Conservation (phyloP, 2,329 filamentous ascomycete genomes). For the Sporothrix curviconia region DNA sequence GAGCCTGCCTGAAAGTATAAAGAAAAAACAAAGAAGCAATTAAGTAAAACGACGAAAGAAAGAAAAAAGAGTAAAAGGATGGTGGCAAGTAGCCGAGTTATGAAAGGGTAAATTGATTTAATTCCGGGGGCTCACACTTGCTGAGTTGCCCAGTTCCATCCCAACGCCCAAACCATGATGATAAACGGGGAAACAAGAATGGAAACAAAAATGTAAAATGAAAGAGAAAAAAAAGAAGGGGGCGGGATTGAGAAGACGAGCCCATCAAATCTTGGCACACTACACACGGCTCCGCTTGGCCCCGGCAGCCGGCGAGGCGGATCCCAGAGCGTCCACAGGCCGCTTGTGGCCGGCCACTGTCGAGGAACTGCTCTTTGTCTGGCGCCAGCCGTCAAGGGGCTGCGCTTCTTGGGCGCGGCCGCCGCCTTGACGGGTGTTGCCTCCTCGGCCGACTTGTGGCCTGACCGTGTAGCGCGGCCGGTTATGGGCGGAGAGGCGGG, state of each 20-base stretch:
- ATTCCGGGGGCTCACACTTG: not conserved
- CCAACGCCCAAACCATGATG: conserved; percentile 2
- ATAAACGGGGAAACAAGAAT: too few species aligned
- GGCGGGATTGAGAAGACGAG: not conserved
- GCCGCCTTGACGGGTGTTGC: conserved; percentile 34
- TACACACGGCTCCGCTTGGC: conserved; percentile 34
- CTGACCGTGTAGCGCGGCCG: conserved; percentile 50
- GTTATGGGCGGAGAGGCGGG: conserved; percentile 59
- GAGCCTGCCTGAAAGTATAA: not conserved
- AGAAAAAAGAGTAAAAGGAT: not conserved
- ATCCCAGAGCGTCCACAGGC: conserved; percentile 32
- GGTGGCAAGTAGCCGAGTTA: too few species aligned
- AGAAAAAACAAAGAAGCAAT: not conserved
- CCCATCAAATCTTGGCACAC: too few species aligned
- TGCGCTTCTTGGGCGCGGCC: conserved; percentile 30
- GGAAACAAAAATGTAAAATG: not conserved
- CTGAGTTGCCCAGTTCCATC: not conserved
- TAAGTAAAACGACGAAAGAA: not conserved
- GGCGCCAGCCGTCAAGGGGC: conserved; percentile 61
- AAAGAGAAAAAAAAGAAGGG: not conserved
- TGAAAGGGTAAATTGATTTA: not conserved
- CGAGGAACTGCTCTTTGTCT: conserved; percentile 48
- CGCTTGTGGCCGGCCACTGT: conserved; percentile 37
- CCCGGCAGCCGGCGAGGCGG: conserved; percentile 23
- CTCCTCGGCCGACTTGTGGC: conserved; percentile 42